Base-by-base conservation (phyloP, 1,139 yeast species). In the Magnusiomyces tetraspermus region DNA sequence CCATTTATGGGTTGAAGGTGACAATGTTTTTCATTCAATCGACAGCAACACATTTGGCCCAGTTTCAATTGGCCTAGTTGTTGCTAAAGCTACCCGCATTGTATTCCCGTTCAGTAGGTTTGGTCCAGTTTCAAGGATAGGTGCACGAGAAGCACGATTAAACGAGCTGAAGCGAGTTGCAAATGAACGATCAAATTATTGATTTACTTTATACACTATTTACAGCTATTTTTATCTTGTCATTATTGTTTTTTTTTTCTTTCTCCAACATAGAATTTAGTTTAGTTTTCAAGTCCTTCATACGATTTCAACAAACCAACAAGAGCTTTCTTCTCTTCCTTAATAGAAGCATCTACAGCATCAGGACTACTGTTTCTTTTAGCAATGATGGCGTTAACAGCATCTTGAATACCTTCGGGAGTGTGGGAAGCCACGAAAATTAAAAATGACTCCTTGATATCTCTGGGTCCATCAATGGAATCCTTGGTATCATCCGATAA, bases 1-100 rank as follows among this genome's bases (percentile, higher is more conserved):
- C 61, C 97, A 90, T 65, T 62, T 87, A 13, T 90, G 97, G 97
- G 89, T 89, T 0, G 97, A 90, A 67, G 97, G 97, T 2, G 97
- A 90, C 65, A 89, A 88, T 64, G 68, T 83, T 52, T 46, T 46
- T 21, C 96, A 87, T 62, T 84, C 95, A 1, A 71, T 88, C 2
- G 97, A 89, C 67, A 82, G 92, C 49, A 88, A 88, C 65, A 76
- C 76, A 10, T 89, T 85, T 69, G 97, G 97, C 0, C 95, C 96
- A 0, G 77, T 89, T 1, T 83, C 95, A 40, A 76, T 80, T 50
- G 96, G 89, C 0, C 70, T 88, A 58, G 83, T 87, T 24, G 64
- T 85, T 19, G 96, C 96, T 1, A 83, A 79, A 61, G 95, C 83
- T 1, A 73, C 78, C 0, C 66, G 69, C 42, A 73, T 87, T 1